A percentile compares a stretch with the other conserved stretches of the same genome.
These are phyloP conservation scores for Magnusiomyces tetraspermus DNA, from an alignment of 1,139 yeast species.

Conservation along the genomic window DNA sequence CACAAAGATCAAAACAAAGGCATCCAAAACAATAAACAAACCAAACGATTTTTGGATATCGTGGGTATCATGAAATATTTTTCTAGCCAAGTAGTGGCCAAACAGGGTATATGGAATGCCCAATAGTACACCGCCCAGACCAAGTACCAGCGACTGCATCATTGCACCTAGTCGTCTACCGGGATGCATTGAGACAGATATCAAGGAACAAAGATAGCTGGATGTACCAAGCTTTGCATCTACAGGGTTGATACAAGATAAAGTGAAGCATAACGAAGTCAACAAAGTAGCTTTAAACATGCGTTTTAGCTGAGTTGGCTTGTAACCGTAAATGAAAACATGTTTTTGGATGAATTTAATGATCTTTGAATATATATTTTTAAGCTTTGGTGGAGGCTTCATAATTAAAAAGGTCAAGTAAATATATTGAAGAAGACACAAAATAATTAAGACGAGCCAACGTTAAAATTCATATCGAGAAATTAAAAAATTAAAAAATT, in stretches of 20 bases:
- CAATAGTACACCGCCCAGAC: constrained; percentile 35
- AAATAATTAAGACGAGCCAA: too few species aligned
- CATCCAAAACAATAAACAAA: constrained; percentile 38
- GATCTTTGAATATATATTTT: neutral
- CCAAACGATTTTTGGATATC: constrained; percentile 35
- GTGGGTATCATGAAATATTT: constrained; percentile 20
- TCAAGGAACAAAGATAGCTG: constrained; percentile 38
- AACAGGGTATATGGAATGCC: constrained; percentile 38
- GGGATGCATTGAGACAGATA: constrained; percentile 42
- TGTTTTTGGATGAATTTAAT: neutral
- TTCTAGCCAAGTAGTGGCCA: constrained; percentile 36
- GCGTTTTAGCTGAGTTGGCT: constrained; percentile 19
- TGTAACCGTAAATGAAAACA: constrained; percentile 14
- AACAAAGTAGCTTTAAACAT: constrained; percentile 35
- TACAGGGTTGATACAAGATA: constrained; percentile 34
- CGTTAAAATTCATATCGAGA: too few species aligned
- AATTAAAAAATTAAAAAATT: too few species aligned
- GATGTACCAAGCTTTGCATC: constrained; percentile 33
- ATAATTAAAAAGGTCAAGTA: neutral
- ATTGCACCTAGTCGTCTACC: constrained; percentile 42
- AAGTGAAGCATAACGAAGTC: constrained; percentile 35
- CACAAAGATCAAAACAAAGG: constrained; percentile 38
- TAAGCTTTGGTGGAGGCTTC: neutral
- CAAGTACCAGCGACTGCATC: constrained; percentile 36
- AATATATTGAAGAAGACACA: neutral